A percentile compares a stretch with the other conserved stretches of the same genome.
Evolutionary conservation across 208 protist species (phyloP).

Genomic region (Leishmania guyanensis): DNA sequence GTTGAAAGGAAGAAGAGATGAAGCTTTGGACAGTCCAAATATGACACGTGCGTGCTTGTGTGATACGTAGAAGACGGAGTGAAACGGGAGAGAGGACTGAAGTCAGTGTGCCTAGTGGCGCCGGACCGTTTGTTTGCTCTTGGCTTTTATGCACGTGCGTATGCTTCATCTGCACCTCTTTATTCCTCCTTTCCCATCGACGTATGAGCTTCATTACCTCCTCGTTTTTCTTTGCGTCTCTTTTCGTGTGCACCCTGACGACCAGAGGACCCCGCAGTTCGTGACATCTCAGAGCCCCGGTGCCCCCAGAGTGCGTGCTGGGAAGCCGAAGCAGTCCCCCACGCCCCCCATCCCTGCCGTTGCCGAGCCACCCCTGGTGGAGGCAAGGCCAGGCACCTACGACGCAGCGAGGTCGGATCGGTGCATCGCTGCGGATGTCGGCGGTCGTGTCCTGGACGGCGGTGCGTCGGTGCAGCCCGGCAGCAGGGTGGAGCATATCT

Average conservation of each 20-base stretch:
- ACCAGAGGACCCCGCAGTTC: background rate
- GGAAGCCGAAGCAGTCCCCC: background rate
- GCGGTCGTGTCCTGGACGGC: background rate
- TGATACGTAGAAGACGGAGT: background rate
- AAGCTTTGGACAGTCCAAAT: background rate
- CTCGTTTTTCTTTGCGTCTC: conserved; percentile 3
- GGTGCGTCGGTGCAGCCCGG: background rate
- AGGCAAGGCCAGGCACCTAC: background rate
- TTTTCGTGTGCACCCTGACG: background rate
- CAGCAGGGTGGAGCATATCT: background rate
- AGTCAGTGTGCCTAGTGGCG: background rate
- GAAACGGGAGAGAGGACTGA: background rate
- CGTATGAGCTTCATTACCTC: background rate
- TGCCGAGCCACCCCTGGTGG: background rate
- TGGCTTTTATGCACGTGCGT: background rate
- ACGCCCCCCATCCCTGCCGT: background rate
- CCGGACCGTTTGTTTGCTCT: background rate
- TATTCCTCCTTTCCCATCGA: background rate
- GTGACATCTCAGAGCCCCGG: background rate
- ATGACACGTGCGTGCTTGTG: background rate
- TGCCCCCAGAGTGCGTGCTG: background rate
- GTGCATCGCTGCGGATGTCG: background rate
- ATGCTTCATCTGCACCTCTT: background rate
- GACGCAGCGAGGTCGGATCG: background rate
- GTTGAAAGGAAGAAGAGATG: background rate